A percentile compares a stretch with the other conserved stretches of the same genome.
Evolutionary conservation across 257 asterid genomes (phyloP).

Genomic region (Striga asiatica): DNA sequence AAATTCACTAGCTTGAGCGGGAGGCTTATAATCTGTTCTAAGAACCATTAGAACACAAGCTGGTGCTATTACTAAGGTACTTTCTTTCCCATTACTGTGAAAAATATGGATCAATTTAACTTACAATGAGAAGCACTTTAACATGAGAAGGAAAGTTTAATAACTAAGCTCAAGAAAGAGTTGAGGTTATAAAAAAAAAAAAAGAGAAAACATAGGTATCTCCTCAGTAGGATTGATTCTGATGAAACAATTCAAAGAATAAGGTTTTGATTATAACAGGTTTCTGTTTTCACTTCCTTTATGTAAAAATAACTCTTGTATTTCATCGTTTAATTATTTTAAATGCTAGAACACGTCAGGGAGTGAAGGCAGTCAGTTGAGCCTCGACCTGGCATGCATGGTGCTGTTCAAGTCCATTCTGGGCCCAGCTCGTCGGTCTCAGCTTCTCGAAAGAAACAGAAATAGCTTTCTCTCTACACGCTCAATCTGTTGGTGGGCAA

Average conservation of each 20-base stretch:
- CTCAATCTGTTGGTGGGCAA: constrained; percentile 59
- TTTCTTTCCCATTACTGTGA: constrained; percentile 7
- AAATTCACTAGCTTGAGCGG: constrained; percentile 78
- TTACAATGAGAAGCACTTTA: constrained; percentile 23
- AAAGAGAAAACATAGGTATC: background rate
- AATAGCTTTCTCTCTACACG: constrained; percentile 34
- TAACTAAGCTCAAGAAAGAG: background rate
- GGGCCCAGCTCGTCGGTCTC: constrained; percentile 40
- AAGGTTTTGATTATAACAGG: background rate
- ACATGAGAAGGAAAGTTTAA: background rate
- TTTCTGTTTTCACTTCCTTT: constrained; percentile 5
- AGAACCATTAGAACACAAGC: constrained; percentile 87
- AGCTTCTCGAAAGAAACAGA: constrained; percentile 28
- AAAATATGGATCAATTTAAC: constrained; percentile 17
- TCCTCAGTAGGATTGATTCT: background rate
- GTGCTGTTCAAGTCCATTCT: constrained; percentile 38
- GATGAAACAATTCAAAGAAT: background rate
- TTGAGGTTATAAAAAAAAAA: background rate
- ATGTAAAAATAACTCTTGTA: constrained; percentile 6
- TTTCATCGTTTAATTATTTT: constrained; percentile 9
- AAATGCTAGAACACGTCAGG: constrained; percentile 25
- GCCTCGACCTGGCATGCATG: constrained; percentile 36
- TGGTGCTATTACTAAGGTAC: constrained; percentile 86
- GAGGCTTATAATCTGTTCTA: constrained; percentile 78
- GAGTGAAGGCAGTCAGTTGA: constrained; percentile 63